Base-by-base conservation (phyloP, 352 stramenopile genomes). In the Phytophthora boehmeriae region DNA sequence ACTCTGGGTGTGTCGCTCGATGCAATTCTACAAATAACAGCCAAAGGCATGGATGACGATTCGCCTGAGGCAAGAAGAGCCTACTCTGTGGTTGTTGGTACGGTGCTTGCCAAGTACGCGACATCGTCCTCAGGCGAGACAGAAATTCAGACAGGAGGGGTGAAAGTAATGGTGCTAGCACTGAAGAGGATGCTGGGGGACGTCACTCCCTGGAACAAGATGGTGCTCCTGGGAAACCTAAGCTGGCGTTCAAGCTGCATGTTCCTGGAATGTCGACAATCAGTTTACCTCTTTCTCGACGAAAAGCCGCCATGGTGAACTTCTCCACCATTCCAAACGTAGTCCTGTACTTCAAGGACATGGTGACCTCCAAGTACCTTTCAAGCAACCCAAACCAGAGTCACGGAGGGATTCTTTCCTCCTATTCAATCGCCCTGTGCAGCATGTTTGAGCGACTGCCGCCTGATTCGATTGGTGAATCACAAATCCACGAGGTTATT, bases 361-460 rank as follows among this genome's bases (percentile, higher is more conserved):
- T 84, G 36, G 46, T 96, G 17, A 66, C 64, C 22, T 78, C 63
- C 58, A 87, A 88, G 54, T 91, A 88, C 51, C 45, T 92, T 6
- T 78, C 74, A 0, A 75, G 47, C 23, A 83, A 76, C 41, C 75
- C 76, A 23, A 73, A 71, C 10, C 73, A 80, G n/a, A 76, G 65
- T 46, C 71, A 92, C 47, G 87, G 87, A 20, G 86, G 83, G 0
- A 83, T 90, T 42, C 68, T 95, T 10, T 76, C 84, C 2, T 81
- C 86, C 3, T 90, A 86, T 38, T 82, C 86, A 0, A 77, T 96
- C 23, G 78, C 86, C 48, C 48, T 94, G 14, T 85, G 71, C 67
- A 89, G 78, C 32, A 88, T 96, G 76, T 93, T 92, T 52, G 80
- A 90, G 51, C 71, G 72, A 9, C 54, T 93, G n/a, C 80, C 81